These are phyloP conservation scores for Puccinia horiana DNA, from an alignment of 1,284 basidiomycete species.

Conservation along the genomic window DNA sequence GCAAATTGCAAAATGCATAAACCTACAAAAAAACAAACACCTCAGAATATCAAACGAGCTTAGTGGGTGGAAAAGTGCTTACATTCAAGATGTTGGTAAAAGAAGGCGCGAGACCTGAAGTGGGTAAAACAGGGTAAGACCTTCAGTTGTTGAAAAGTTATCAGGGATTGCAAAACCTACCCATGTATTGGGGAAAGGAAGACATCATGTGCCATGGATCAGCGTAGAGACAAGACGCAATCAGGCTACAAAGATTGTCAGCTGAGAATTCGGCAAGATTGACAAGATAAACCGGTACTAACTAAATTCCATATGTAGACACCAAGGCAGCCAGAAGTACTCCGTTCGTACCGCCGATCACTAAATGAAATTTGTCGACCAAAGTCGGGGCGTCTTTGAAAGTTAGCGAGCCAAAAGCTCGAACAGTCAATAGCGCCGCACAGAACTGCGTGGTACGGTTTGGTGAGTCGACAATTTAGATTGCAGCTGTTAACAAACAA, in stretches of 20 bases:
- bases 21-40: slow-evolving; percentile 61
- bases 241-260: slow-evolving; percentile 61
- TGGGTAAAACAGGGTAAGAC: background rate
- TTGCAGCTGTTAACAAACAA: no score
- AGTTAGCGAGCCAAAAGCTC: slow-evolving; percentile 24
- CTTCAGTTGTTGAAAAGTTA: background rate
- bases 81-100: slow-evolving; percentile 79
- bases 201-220: slow-evolving; percentile 99
- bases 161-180: slow-evolving; percentile 28
- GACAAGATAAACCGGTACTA: background rate
- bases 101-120: slow-evolving; percentile 73
- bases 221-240: slow-evolving; percentile 85
- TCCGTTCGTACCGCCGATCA: slow-evolving; percentile 76
- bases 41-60: slow-evolving; percentile 76
- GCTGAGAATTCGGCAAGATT: background rate
- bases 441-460: slow-evolving; percentile 15
- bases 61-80: background rate
- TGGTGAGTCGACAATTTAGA: background rate
- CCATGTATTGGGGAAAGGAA: slow-evolving; percentile 88
- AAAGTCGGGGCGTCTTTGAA: slow-evolving; percentile 45
- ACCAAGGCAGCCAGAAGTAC: slow-evolving; percentile 81
- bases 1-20: slow-evolving; percentile 66
- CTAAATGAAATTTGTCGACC: slow-evolving; percentile 59
- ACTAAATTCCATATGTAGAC: slow-evolving; percentile 72
- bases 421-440: slow-evolving; percentile 36